A percentile compares a stretch with the other conserved stretches of the same genome.
Conservation (phyloP, 208 protist genomes). For the Leishmania tarentolae region DNA sequence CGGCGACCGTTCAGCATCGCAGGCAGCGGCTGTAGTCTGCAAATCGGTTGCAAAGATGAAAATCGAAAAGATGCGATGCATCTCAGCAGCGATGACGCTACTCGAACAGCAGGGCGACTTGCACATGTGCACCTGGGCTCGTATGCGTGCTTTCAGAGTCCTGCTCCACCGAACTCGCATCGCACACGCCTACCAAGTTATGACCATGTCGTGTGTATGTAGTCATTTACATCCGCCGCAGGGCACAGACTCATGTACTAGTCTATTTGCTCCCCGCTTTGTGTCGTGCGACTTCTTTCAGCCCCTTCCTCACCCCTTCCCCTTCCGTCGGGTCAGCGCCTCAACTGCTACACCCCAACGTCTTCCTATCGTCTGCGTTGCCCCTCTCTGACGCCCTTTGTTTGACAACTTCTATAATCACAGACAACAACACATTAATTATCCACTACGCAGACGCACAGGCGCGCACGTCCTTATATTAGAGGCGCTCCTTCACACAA, state of each 20-base stretch:
- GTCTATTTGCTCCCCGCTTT: neutral
- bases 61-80: neutral
- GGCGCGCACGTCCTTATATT: neutral
- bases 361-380: neutral
- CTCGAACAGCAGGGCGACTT: neutral
- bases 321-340: neutral
- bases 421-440: neutral
- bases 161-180: neutral
- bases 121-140: neutral
- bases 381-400: neutral
- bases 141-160: neutral
- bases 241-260: neutral
- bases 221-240: neutral
- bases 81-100: neutral
- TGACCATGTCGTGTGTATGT: neutral
- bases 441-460: neutral
- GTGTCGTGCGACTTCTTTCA: neutral
- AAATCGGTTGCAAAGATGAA: neutral
- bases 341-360: neutral
- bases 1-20: neutral
- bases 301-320: neutral
- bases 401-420: neutral
- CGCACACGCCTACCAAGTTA: neutral
- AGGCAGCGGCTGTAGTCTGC: neutral
- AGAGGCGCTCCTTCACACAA: neutral